Base-by-base conservation (phyloP, 176 grass and related monocot species). In the Oryza glaberrima region DNA sequence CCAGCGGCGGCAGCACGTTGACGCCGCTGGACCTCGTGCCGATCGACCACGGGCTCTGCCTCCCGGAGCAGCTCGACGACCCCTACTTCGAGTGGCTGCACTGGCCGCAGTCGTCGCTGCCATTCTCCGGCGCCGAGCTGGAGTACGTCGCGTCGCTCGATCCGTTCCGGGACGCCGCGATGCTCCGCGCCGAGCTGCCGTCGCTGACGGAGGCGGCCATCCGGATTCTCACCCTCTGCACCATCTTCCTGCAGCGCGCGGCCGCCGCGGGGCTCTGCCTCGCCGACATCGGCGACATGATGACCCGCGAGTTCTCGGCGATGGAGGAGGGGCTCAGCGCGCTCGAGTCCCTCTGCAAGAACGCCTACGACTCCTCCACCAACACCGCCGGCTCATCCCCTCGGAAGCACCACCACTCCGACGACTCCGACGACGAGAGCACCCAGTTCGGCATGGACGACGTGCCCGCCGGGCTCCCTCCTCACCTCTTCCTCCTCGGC, bases 61-160 rank as follows among this genome's bases (percentile, higher is more conserved):
- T 98, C 23, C 96, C 96, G 36, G 93, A 98, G 71, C 70, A 91
- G 48, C 91, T 95, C 4, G 89, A 95, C 13, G 91, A 93, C 56
- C 96, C 96, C 2, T 98, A 98, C 83, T 98, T 98, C 89, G 96
- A 98, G 87, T 98, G 96, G 96, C 87, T 95, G 74, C 93, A 98
- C 80, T 98, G 96, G 96, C 96, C 96, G 56, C 92, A 94, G 85
- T 54, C 96, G 16, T 78, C 86, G 25, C 79, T 90, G 19, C 85
- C 86, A 8, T 95, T 95, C 85, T 89, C 87, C 12, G 70, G 35
- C 47, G 9, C 56, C 64, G 92, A 98, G 69, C 65, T 81, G 2
- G 80, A 86, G 7, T 98, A 95, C 78, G 35, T 95, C 30, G 76
- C 85, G 45, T 69, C 93, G 4, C 82, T 95, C 15, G 96, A 98